These are phyloP conservation scores for Eucalyptus cloeziana DNA, from an alignment of 345 rosid species.

Conservation along the genomic window DNA sequence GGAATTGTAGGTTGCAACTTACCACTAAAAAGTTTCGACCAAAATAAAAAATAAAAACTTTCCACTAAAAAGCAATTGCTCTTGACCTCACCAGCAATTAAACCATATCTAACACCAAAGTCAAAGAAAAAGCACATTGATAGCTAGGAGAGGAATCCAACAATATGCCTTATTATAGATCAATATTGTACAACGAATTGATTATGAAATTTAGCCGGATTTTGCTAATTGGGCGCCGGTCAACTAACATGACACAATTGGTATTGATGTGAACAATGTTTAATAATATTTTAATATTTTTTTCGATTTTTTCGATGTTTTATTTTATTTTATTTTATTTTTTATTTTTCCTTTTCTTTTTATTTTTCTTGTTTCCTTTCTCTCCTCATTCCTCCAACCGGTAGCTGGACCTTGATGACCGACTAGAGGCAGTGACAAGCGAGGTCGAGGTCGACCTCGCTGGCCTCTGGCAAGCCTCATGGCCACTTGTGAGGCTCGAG, in stretches of 20 bases:
- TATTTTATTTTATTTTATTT: no score
- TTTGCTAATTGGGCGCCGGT: rapidly evolving
- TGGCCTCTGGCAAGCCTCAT: no score
- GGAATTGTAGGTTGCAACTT: background rate
- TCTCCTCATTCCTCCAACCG: no score
- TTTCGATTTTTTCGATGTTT: no score
- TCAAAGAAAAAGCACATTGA: background rate
- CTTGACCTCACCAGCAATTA: background rate
- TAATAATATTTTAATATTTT: no score
- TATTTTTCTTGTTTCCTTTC: no score
- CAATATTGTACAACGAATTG: background rate
- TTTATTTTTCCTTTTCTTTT: no score
- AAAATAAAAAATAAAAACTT: background rate
- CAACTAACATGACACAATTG: rapidly evolving
- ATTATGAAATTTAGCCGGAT: no score
- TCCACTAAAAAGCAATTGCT: background rate
- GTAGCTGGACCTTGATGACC: rapidly evolving
- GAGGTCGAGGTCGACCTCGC: rapidly evolving
- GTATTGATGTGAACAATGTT: rapidly evolving
- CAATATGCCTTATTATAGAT: background rate
- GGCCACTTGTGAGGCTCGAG: no score
- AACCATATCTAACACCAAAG: background rate
- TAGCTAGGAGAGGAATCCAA: background rate
- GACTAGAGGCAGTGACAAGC: rapidly evolving
- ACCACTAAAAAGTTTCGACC: background rate